Percentiles rank a stretch among this genome's conserved stretches.
Evolutionary conservation across 192 early-diverging fungal species (phyloP).

Genomic region (Martensiomyces pterosporus): DNA sequence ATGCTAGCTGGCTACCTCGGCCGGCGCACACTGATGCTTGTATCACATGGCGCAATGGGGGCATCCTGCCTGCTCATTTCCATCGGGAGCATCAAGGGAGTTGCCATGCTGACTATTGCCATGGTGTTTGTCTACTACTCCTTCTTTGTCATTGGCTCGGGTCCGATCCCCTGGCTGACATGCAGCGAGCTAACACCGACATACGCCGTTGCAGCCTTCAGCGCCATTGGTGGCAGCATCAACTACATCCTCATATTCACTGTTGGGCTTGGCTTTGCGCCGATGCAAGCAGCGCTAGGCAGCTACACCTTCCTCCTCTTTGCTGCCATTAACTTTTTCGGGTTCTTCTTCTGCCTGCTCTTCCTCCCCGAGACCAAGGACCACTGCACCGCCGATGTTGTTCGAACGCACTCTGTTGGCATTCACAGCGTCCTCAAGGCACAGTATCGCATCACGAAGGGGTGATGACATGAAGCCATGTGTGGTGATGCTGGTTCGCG

Average conservation of each 20-base stretch:
- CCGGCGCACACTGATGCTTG: constrained; percentile 61
- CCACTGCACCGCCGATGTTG: constrained; percentile 57
- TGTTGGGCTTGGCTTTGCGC: constrained; percentile 55
- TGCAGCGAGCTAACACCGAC: constrained; percentile 71
- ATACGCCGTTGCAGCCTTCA: constrained; percentile 62
- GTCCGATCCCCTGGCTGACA: constrained; percentile 74
- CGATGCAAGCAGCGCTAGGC: constrained; percentile 30
- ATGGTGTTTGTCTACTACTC: constrained; percentile 67
- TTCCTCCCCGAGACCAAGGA: constrained; percentile 80
- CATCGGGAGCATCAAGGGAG: constrained; percentile 52
- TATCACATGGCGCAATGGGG: constrained; percentile 56
- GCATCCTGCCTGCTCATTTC: constrained; percentile 56
- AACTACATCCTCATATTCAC: constrained; percentile 61
- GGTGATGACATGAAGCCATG: background rate
- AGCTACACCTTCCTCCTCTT: constrained; percentile 61
- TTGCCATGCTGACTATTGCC: constrained; percentile 51
- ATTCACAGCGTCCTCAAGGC: constrained; percentile 29
- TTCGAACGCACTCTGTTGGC: constrained; percentile 34
- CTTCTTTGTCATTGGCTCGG: constrained; percentile 67
- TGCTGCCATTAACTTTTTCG: constrained; percentile 53
- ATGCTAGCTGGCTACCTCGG: constrained; percentile 61
- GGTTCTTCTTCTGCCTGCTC: constrained; percentile 54
- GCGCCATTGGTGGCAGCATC: constrained; percentile 58
- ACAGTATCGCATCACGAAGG: constrained; percentile 6
- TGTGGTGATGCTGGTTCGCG: too few species aligned